A percentile compares a stretch with the other conserved stretches of the same genome.
Conservation (phyloP, 176 grass and related monocot genomes). For the Zoysia pacifica region DNA sequence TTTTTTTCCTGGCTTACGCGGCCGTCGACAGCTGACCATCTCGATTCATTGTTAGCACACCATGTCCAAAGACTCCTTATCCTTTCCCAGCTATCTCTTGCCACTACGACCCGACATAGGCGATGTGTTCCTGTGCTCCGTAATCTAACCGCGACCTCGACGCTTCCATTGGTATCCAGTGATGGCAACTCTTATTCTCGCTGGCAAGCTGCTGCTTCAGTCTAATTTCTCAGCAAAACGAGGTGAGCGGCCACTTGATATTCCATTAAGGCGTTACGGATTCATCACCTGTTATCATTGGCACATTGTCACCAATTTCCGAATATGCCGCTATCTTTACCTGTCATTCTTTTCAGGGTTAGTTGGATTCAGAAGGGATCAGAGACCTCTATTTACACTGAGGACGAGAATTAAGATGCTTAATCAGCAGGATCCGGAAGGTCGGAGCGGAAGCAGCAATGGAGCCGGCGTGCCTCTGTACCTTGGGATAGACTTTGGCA, state of each 20-base stretch:
- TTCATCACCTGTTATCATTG: not conserved
- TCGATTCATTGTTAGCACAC: no score
- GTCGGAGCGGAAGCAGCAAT: not conserved
- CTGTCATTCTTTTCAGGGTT: constrained; percentile 7
- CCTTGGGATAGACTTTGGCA: constrained; percentile 86
- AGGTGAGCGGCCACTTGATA: not conserved
- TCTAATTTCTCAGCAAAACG: not conserved
- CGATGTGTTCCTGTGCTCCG: not conserved
- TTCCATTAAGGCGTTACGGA: not conserved
- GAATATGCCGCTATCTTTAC: not conserved
- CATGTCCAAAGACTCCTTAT: constrained; percentile 39
- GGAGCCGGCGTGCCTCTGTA: constrained; percentile 42
- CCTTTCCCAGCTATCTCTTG: not conserved
- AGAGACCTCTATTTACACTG: not conserved
- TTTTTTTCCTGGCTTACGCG: no score
- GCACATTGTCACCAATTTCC: not conserved
- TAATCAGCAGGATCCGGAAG: not conserved
- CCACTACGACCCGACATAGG: not conserved
- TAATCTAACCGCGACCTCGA: not conserved
- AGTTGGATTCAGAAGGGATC: not conserved
- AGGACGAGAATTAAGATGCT: constrained; percentile 14
- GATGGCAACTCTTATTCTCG: constrained; percentile 24
- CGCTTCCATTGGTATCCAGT: not conserved
- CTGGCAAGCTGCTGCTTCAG: constrained; percentile 20
- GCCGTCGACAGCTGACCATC: no score